A percentile compares a stretch with the other conserved stretches of the same genome.
Evolutionary conservation across 495 filamentous ascomycete genomes (phyloP).

Genomic region (Aspergillus taichungensis): DNA sequence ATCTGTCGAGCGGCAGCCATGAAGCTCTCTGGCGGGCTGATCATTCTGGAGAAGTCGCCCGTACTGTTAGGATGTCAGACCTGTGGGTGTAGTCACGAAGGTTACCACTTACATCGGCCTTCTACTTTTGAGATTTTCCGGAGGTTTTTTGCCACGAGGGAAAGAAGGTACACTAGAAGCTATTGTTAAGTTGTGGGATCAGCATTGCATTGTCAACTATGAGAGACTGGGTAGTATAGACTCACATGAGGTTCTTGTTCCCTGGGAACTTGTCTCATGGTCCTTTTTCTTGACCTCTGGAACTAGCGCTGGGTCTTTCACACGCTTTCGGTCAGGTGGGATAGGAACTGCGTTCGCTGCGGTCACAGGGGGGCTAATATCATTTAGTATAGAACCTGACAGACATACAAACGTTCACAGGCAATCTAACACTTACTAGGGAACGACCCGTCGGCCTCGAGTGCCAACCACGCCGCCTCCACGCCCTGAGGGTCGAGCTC

Average conservation of each 20-base stretch:
- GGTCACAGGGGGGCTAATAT: too few relatives aligned
- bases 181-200: neutral
- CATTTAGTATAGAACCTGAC: too few relatives aligned
- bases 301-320: too few relatives aligned
- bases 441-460: slow-evolving; percentile 4
- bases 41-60: slow-evolving; percentile 2
- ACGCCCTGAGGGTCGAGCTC: slow-evolving; percentile 2
- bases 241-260: neutral
- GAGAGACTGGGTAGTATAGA: too few relatives aligned
- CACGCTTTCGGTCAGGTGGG: too few relatives aligned
- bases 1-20: slow-evolving; percentile 8
- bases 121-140: slow-evolving; percentile 4
- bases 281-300: too few relatives aligned
- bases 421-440: neutral
- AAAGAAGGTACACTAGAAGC: neutral
- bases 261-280: neutral
- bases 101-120: slow-evolving; percentile 13
- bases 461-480: slow-evolving; percentile 15
- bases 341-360: too few relatives aligned
- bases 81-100: neutral
- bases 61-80: slow-evolving; percentile 7
- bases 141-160: neutral
- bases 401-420: too few relatives aligned
- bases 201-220: neutral
- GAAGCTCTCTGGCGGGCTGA: slow-evolving; percentile 14